Conservation (phyloP, 345 rosid genomes). For the Pelargonium nanum region DNA sequence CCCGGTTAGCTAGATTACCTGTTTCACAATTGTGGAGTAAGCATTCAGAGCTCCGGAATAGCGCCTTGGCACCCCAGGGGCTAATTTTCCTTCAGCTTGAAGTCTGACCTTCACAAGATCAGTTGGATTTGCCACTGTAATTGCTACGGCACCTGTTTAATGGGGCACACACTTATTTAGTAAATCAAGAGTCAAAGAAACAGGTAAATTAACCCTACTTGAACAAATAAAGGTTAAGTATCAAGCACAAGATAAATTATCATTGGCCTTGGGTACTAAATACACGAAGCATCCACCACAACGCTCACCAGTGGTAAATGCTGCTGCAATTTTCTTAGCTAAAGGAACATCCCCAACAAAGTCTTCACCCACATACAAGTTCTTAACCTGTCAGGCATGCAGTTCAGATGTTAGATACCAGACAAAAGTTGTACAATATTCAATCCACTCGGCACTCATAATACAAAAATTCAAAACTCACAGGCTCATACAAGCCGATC, state of each 20-base stretch:
- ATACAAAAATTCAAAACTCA: slow-evolving; percentile 28
- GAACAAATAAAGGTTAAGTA: no score
- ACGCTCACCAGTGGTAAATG: slow-evolving; percentile 79
- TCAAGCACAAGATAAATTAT: neutral
- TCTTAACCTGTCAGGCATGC: slow-evolving; percentile 62
- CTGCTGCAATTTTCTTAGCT: slow-evolving; percentile 79
- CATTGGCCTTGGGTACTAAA: no score
- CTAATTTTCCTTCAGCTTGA: slow-evolving; percentile 88
- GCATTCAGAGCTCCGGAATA: slow-evolving; percentile 86
- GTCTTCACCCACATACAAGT: slow-evolving; percentile 70
- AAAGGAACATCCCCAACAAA: slow-evolving; percentile 69
- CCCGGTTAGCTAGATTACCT: slow-evolving; percentile 26
- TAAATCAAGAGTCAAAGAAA: neutral
- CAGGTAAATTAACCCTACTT: no score
- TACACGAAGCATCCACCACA: no score
- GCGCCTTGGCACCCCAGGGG: slow-evolving; percentile 77
- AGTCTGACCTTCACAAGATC: slow-evolving; percentile 93
- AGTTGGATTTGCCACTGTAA: slow-evolving; percentile 85
- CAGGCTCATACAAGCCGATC: slow-evolving; percentile 86
- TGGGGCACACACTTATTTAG: no score
- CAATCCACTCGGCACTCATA: no score
- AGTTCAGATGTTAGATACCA: slow-evolving; percentile 10
- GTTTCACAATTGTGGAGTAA: slow-evolving; percentile 60
- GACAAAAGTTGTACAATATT: no score
- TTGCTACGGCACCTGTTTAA: slow-evolving; percentile 79